Evolutionary conservation across 2,329 filamentous ascomycete genomes (phyloP), one percentile per base, ranked within the genome.

Genomic region (Colletotrichum zoysiae): DNA sequence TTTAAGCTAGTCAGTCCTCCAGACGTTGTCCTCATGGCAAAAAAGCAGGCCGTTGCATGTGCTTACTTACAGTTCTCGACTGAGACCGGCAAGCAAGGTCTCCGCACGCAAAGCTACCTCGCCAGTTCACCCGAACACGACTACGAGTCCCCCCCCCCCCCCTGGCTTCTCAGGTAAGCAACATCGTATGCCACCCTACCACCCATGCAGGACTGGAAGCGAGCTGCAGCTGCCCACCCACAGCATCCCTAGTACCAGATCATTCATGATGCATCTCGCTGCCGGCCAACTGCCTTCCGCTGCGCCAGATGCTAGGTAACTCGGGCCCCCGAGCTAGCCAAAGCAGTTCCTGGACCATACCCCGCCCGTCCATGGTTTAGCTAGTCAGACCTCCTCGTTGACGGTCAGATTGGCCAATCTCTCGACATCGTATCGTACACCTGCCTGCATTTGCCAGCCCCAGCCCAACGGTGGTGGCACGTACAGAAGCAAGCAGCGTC

Each of bases 101-200:
- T 53, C 57, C 64, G 51, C 38, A n/a, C n/a, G 46, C 33, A 23
- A 66, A 40, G 16, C 9, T 44, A 44, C 18, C 59, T 62, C 48
- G 6, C 58, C 51, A 53, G 48, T 44, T 59, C 51, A 38, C 58
- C 57, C 42, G 65, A 63, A 71, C 51, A 68, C 68, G 57, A 68
- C 50, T 57, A 61, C 63, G 38, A n/a, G 30, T 20, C 62, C 38
- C 38, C 38, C 9, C 9, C 38, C 9, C 18, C 18, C 48, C 55
- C 62, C 40, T 56, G 62, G 40, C 33, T 60, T 61, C 46, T 70
- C 68, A 70, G 67, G 46, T 67, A 56, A 38, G 35, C 9, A 2
- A 38, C 35, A 38, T 38, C 35, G 38, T 30, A 61, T 23, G 30
- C 68, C 48, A 50, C 62, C 61, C 16, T 8, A 9, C 35, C 35